Conservation (phyloP, 1,139 yeast genomes). For the Eremothecium gossypii region DNA sequence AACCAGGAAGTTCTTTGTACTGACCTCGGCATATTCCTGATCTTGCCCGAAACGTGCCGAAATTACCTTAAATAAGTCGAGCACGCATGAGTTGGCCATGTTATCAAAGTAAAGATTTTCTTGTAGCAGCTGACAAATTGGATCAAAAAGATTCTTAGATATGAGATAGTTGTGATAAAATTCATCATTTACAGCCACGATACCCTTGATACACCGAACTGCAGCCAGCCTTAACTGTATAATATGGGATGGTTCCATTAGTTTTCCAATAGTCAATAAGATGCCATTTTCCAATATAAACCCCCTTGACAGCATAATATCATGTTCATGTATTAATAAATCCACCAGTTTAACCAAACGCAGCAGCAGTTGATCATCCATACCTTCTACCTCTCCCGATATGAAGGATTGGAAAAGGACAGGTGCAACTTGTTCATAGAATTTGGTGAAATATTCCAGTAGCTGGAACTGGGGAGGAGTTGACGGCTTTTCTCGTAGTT, state of each 20-base stretch:
- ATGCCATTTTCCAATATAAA: conserved; percentile 53
- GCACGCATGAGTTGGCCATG: conserved; percentile 65
- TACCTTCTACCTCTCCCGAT: conserved; percentile 15
- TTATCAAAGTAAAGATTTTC: conserved; percentile 48
- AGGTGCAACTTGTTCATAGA: conserved; percentile 56
- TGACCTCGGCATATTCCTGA: conserved; percentile 18
- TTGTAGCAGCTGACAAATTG: conserved; percentile 43
- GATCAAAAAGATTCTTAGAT: conserved; percentile 43
- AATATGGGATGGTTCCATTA: conserved; percentile 34
- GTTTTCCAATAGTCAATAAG: conserved; percentile 42
- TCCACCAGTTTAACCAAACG: conserved; percentile 61
- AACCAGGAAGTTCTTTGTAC: conserved; percentile 36
- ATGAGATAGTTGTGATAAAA: conserved; percentile 49
- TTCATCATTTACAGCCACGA: conserved; percentile 53
- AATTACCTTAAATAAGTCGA: conserved; percentile 57
- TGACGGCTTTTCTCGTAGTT: conserved; percentile 8
- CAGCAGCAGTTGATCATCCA: conserved; percentile 42
- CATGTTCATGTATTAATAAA: conserved; percentile 60
- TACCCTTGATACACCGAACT: conserved; percentile 51
- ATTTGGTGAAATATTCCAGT: conserved; percentile 46
- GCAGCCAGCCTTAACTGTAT: conserved; percentile 57
- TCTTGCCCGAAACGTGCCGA: conserved; percentile 24
- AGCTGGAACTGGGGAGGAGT: conserved; percentile 31
- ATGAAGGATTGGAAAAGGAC: conserved; percentile 46
- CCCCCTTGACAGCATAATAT: conserved; percentile 43